Percentiles rank a stretch among this genome's conserved stretches.
phyloP scores from a whole-genome alignment of 306 rosid genomes.

The Cajanus cajan region DNA sequence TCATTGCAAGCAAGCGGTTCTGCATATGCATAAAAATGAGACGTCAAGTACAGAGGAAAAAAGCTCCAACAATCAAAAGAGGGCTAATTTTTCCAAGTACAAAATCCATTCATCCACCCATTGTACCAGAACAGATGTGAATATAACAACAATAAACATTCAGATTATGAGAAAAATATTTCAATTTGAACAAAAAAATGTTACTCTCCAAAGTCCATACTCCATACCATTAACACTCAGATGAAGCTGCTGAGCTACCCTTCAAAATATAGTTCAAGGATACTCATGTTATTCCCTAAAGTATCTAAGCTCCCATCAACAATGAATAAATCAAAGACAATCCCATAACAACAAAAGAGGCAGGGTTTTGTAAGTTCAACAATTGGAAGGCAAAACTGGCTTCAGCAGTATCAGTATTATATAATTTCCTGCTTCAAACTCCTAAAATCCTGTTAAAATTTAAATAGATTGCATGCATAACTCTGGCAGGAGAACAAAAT shows the following conservation, averaged over 20 bases:
- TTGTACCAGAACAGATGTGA: not conserved
- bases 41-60: not conserved
- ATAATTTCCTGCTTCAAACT: not conserved
- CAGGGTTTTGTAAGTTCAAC: not conserved
- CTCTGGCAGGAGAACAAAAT: not conserved
- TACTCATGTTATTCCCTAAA: not conserved
- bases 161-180: not conserved
- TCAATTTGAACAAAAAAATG: not conserved
- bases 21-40: not conserved
- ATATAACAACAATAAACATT: not conserved
- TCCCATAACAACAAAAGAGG: not conserved
- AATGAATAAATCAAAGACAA: not conserved
- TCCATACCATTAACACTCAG: not conserved
- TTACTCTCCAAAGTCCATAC: not conserved
- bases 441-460: not conserved
- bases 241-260: not conserved
- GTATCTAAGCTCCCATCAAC: not conserved
- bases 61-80: not conserved
- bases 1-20: slow-evolving; percentile 8
- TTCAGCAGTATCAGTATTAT: too few species aligned
- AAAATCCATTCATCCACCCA: not conserved
- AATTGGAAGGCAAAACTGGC: too few species aligned
- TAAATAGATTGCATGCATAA: not conserved
- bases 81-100: slow-evolving; percentile 1
- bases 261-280: not conserved